phyloP scores from a whole-genome alignment of 805 yeast species.

The Metschnikowia santaceciliae region DNA sequence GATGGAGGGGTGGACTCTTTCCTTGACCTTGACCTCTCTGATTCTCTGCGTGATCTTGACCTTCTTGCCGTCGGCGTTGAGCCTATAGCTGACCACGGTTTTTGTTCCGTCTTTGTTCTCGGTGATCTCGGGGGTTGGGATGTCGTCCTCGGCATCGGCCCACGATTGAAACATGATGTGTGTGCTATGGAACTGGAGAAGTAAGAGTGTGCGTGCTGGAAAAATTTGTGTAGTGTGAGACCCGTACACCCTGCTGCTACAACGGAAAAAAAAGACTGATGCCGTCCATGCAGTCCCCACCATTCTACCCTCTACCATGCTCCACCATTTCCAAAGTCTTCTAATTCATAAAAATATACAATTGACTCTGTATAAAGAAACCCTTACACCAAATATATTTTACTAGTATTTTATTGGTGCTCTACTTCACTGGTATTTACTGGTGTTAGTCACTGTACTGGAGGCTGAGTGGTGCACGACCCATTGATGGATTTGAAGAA shows the following conservation, averaged over 20 bases:
- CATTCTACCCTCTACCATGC: too few species aligned
- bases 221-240: constrained; percentile 8
- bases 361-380: too few species aligned
- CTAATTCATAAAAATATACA: too few species aligned
- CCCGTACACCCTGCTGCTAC: neutral
- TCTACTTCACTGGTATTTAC: too few species aligned
- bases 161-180: constrained; percentile 43
- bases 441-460: too few species aligned
- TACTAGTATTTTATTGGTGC: too few species aligned
- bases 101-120: constrained; percentile 85
- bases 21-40: constrained; percentile 70
- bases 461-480: too few species aligned
- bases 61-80: constrained; percentile 75
- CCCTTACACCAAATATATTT: too few species aligned
- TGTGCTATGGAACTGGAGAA: neutral
- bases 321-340: too few species aligned
- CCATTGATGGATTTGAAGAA: too few species aligned
- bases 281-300: neutral
- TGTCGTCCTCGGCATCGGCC: constrained; percentile 74
- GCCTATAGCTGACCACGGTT: constrained; percentile 74
- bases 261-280: neutral
- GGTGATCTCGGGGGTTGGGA: constrained; percentile 70
- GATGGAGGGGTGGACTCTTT: constrained; percentile 76
- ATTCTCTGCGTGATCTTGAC: constrained; percentile 85
- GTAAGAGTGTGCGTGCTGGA: constrained; percentile 5